Conservation (phyloP, 148 eudicot species). For the Polygonum maritimum region DNA sequence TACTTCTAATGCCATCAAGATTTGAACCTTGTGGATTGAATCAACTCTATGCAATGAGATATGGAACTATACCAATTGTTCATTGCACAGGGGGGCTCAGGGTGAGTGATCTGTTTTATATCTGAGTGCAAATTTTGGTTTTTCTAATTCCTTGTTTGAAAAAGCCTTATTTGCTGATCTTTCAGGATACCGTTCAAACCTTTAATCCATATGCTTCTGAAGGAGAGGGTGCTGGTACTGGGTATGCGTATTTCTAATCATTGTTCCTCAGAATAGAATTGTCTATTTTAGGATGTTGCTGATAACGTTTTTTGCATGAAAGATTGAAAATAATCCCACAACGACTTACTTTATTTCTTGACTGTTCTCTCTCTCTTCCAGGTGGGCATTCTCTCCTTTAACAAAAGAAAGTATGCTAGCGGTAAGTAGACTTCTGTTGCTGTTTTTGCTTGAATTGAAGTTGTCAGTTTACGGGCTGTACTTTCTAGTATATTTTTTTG, state of each 20-base stretch:
- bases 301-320: background rate
- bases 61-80: constrained; percentile 90
- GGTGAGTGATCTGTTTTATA: constrained; percentile 31
- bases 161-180: background rate
- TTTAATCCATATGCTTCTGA: constrained; percentile 80
- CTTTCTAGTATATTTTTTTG: background rate
- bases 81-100: constrained; percentile 91
- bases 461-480: background rate
- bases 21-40: constrained; percentile 98
- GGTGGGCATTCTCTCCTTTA: constrained; percentile 94
- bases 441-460: background rate
- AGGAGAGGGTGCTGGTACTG: constrained; percentile 76
- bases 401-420: constrained; percentile 59
- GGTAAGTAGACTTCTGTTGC: constrained; percentile 29
- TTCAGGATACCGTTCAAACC: constrained; percentile 80
- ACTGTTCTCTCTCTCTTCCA: constrained; percentile 18
- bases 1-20: constrained; percentile 96
- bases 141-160: background rate
- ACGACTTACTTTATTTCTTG: background rate
- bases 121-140: background rate
- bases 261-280: background rate
- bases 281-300: background rate
- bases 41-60: constrained; percentile 97
- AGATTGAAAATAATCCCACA: background rate
- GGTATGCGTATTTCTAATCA: constrained; percentile 38